phyloP scores from a whole-genome alignment of 768 basidiomycete genomes.

The Leccinum sublutescens region DNA sequence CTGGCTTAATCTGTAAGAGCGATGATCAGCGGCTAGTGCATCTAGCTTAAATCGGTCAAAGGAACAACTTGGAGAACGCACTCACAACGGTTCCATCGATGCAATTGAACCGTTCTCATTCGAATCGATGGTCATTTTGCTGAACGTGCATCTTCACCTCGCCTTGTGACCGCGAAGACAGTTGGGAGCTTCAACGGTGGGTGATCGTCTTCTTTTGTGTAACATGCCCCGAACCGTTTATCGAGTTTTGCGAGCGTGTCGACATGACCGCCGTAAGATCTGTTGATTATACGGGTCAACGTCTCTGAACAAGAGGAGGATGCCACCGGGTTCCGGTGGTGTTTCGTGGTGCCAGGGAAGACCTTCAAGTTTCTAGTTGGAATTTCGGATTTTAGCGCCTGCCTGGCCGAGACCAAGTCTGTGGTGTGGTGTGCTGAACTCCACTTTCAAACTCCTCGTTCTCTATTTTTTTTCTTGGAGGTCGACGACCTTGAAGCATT shows the following conservation, averaged over 20 bases:
- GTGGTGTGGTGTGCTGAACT: neutral
- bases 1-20: slow-evolving; percentile 12
- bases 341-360: no score
- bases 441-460: neutral
- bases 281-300: neutral
- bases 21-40: neutral
- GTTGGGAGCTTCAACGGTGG: slow-evolving; percentile 7
- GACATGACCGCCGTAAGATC: slow-evolving; percentile 3
- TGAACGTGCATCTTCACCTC: no score
- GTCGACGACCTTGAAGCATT: neutral
- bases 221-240: neutral
- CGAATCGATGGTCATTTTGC: no score
- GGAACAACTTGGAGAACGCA: neutral
- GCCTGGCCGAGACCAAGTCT: neutral
- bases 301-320: neutral
- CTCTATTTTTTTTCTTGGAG: neutral
- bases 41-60: slow-evolving; percentile 21
- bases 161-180: neutral
- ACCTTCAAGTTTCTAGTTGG: neutral
- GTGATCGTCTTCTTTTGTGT: slow-evolving; percentile 8
- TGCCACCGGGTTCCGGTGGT: neutral
- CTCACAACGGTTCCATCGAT: slow-evolving; percentile 12
- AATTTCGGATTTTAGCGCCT: neutral
- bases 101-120: neutral
- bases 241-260: neutral